phyloP scores from a whole-genome alignment of 192 early-diverging fungal genomes.

The Backusella luteola region DNA sequence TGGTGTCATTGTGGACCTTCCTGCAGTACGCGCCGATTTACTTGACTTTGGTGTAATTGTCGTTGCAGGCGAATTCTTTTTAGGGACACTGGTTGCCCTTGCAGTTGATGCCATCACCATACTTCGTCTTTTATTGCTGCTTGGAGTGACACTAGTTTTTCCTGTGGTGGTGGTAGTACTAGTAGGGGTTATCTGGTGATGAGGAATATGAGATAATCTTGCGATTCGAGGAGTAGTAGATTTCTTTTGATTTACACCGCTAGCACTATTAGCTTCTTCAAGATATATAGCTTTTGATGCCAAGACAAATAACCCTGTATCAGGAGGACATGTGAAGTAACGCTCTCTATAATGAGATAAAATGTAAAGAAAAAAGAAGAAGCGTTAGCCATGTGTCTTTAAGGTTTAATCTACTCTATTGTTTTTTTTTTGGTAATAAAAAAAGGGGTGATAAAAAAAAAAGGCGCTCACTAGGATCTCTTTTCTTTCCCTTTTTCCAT shows the following conservation, averaged over 20 bases:
- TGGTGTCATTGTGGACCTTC: background rate
- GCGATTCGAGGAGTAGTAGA: background rate
- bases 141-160: background rate
- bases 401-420: background rate
- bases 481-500: background rate
- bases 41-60: background rate
- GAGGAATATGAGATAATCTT: background rate
- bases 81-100: conserved; percentile 3
- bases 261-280: background rate
- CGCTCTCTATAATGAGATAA: conserved; percentile 14
- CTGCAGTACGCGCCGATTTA: background rate
- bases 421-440: background rate
- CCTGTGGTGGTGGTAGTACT: background rate
- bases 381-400: conserved; percentile 1
- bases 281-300: conserved; percentile 17
- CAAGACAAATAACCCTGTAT: conserved; percentile 31
- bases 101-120: conserved; percentile 3
- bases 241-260: background rate
- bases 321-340: conserved; percentile 28
- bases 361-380: background rate
- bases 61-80: background rate
- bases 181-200: conserved; percentile 3
- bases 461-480: background rate
- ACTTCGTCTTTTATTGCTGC: background rate
- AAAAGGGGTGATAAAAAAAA: background rate